These are phyloP conservation scores for Gamarada debralockiae DNA, from an alignment of 495 filamentous ascomycete species.

Conservation along the genomic window DNA sequence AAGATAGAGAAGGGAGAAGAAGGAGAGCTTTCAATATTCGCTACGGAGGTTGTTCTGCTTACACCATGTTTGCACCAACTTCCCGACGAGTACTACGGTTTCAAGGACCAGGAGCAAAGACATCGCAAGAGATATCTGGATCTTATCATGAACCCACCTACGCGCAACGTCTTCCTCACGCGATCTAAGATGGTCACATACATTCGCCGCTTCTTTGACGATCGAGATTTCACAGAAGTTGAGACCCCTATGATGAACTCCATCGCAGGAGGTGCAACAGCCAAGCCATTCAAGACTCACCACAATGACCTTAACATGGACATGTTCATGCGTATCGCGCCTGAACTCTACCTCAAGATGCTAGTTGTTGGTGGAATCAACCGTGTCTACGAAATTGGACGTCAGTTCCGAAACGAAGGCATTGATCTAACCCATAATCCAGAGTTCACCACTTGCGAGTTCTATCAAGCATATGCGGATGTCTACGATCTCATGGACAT, in stretches of 20 bases:
- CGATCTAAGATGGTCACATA: conserved; percentile 81
- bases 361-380: conserved; percentile 91
- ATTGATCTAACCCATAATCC: conserved; percentile 98
- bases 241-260: conserved; percentile 98
- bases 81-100: conserved; percentile 86
- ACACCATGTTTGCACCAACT: conserved; percentile 92
- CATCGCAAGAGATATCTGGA: conserved; percentile 92
- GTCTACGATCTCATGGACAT: conserved; percentile 88
- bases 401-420: conserved; percentile 91
- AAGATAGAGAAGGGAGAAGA: conserved; percentile 59
- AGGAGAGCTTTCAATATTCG: conserved; percentile 93
- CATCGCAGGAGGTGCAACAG: conserved; percentile 92
- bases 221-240: conserved; percentile 84
- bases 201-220: conserved; percentile 83
- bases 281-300: conserved; percentile 90
- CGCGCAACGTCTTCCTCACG: conserved; percentile 74
- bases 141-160: conserved; percentile 88
- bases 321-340: conserved; percentile 91
- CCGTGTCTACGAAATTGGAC: conserved; percentile 88
- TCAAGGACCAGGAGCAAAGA: conserved; percentile 90
- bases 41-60: conserved; percentile 76
- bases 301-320: conserved; percentile 94
- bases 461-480: conserved; percentile 95
- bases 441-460: conserved; percentile 96
- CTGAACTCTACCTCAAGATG: conserved; percentile 94